Evolutionary conservation across 306 rosid genomes (phyloP).

Genomic region (Pyrus bretschneideri): DNA sequence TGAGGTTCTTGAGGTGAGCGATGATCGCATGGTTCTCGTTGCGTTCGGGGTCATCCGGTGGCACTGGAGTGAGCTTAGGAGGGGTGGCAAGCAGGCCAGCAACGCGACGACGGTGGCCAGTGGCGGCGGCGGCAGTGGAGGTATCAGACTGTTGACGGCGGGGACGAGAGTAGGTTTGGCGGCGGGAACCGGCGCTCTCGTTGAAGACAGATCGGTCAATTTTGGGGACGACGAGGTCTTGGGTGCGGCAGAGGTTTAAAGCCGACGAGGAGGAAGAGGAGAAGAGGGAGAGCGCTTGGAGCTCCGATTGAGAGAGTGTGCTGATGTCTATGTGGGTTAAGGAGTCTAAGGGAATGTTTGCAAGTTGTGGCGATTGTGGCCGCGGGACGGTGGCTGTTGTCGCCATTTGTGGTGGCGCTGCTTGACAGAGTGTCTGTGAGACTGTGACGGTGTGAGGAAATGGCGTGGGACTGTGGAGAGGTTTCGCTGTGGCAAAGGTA

Average conservation of each 20-base stretch:
- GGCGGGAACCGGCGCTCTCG: conserved; percentile 76
- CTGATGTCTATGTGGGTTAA: conserved; percentile 34
- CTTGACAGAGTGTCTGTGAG: background rate
- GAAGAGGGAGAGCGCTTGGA: conserved; percentile 55
- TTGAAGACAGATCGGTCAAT: conserved; percentile 66
- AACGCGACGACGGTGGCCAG: conserved; percentile 53
- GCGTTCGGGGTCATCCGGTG: conserved; percentile 38
- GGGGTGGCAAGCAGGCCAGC: conserved; percentile 44
- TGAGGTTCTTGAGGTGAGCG: conserved; percentile 47
- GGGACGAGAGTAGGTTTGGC: conserved; percentile 66
- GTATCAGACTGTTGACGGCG: conserved; percentile 27
- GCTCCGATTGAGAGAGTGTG: conserved; percentile 69
- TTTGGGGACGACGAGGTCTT: conserved; percentile 39
- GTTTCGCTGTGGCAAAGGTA: no score
- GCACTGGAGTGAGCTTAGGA: conserved; percentile 26
- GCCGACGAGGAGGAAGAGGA: conserved; percentile 43
- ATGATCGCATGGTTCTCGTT: conserved; percentile 47
- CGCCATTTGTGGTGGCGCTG: background rate
- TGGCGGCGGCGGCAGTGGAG: conserved; percentile 27
- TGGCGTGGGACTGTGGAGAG: background rate
- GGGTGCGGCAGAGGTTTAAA: conserved; percentile 24
- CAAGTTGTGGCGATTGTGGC: background rate
- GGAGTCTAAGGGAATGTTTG: conserved; percentile 19
- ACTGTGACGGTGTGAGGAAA: background rate
- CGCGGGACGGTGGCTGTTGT: background rate